Evolutionary conservation across 495 filamentous ascomycete species (phyloP), one percentile per base, ranked within the genome.

Genomic region (Aspergillus baeticus): DNA sequence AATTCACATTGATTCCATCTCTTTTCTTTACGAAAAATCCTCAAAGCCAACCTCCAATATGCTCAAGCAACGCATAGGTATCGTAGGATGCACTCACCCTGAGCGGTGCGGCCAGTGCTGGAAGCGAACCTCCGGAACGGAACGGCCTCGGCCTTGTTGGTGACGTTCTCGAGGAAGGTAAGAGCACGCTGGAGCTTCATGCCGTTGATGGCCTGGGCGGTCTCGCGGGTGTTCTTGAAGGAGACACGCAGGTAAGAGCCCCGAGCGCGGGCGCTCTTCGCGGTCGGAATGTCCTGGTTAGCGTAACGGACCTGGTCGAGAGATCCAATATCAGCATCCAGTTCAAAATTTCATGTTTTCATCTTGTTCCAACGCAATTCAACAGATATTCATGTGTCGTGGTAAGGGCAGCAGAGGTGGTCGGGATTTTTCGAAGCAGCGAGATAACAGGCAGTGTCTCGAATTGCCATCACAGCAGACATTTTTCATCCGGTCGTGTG

Each of bases 181-280:
- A 96, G 79, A 61, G 94, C 95, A 70, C 94, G 94, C 77, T 87
- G 80, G 69, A 98, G 82, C 84, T 98, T 98, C 94, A 93, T 96
- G 77, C 94, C 93, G 78, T 91, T 97, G 86, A 98, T 92, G 60
- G 93, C 92, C 81, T 97, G 92, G 54, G 94, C 95, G 62, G 94
- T 96, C 83, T 99, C 95, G 72, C 93, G 90, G 77, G 94, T 97
- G 86, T 98, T 98, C 86, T 98, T 98, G 88, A 96, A 97, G 66
- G 89, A 94, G 71, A 96, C 92, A 69, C 94, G 92, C 63, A 99
- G 90, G 85, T 98, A 98, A 73, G 92, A 89, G 75, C 95, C 95
- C 77, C 93, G 91, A 70, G 92, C 86, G 79, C 92, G 91, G 75
- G 94, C 95, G 77, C 90, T 95, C 84, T 98, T 98, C 63, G 85